These are phyloP conservation scores for Paracorniculantispora psalliotae DNA, from an alignment of 2,329 filamentous ascomycete genomes.

Conservation along the genomic window DNA sequence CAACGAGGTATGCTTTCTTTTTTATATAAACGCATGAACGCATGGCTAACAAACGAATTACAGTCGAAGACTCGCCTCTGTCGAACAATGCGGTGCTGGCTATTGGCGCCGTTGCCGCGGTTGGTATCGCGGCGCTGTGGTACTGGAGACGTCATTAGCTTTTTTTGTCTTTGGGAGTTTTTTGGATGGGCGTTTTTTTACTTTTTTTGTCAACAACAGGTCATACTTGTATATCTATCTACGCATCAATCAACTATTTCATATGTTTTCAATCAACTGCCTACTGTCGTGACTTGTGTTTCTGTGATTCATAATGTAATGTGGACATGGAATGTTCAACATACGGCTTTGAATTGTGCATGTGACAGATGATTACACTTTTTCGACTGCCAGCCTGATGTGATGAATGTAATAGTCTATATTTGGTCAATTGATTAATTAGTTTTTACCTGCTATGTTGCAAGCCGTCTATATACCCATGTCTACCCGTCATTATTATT, in stretches of 20 bases:
- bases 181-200: conserved; percentile 8
- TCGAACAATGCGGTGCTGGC: conserved; percentile 28
- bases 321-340: too few relatives aligned
- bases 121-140: conserved; percentile 35
- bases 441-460: too few relatives aligned
- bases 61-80: conserved; percentile 28
- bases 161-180: conserved; percentile 8
- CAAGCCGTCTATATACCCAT: too few relatives aligned
- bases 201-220: conserved; percentile 7
- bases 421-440: too few relatives aligned
- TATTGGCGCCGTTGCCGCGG: conserved; percentile 32
- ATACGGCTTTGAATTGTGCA: too few relatives aligned
- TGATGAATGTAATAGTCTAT: too few relatives aligned
- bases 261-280: neutral
- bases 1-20: conserved; percentile 23
- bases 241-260: neutral
- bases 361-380: too few relatives aligned
- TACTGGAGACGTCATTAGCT: conserved; percentile 26
- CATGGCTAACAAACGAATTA: neutral
- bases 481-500: too few relatives aligned
- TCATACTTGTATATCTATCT: conserved; percentile 5
- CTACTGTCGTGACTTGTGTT: neutral
- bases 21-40: too few relatives aligned
- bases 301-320: neutral
- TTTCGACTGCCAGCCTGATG: too few relatives aligned